Percentiles rank a stretch among this genome's conserved stretches.
These are phyloP conservation scores for Nymphaea thermarum DNA, from an alignment of 164 flowering plant species.

Conservation along the genomic window DNA sequence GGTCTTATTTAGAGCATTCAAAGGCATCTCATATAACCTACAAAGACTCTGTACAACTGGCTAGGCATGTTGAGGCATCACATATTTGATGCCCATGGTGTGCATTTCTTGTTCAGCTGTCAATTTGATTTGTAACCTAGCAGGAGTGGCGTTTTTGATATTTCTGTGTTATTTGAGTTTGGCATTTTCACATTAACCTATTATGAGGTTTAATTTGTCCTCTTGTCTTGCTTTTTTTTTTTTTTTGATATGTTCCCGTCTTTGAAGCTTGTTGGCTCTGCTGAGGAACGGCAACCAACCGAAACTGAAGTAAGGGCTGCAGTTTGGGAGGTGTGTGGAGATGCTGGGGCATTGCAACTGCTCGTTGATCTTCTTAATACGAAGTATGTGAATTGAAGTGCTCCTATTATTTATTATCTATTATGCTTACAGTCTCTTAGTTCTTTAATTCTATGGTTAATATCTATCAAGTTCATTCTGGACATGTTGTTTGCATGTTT, in stretches of 20 bases:
- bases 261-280: slow-evolving; percentile 61
- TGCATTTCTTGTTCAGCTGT: too few relatives aligned
- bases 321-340: slow-evolving; percentile 96
- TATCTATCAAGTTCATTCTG: not conserved
- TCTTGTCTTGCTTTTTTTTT: not conserved
- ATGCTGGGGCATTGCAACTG: slow-evolving; percentile 88
- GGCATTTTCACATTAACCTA: not conserved
- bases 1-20: too few relatives aligned
- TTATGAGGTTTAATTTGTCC: not conserved
- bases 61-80: too few relatives aligned
- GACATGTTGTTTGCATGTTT: not conserved
- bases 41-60: too few relatives aligned
- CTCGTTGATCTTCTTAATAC: slow-evolving; percentile 82
- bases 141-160: not conserved
- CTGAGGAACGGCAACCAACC: slow-evolving; percentile 56
- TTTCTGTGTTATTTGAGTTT: not conserved
- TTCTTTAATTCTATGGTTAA: not conserved
- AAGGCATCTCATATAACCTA: too few relatives aligned
- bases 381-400: slow-evolving; percentile 32
- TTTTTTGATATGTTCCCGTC: not conserved
- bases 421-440: not conserved
- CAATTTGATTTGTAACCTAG: too few relatives aligned
- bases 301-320: slow-evolving; percentile 78
- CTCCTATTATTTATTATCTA: not conserved
- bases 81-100: too few relatives aligned